phyloP scores from a whole-genome alignment of 768 basidiomycete genomes.

The Suillus americanus region DNA sequence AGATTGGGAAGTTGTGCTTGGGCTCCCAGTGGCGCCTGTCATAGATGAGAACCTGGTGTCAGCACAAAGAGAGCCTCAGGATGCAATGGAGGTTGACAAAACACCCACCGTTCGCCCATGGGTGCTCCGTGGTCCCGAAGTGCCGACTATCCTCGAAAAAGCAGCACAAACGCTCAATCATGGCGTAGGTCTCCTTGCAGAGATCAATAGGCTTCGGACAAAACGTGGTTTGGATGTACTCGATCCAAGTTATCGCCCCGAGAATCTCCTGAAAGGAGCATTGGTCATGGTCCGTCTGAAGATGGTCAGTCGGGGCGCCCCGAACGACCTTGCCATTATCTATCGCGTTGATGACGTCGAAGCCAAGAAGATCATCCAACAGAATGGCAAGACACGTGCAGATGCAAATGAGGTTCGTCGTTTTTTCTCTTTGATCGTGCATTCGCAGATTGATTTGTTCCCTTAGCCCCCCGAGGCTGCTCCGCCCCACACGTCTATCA shows the following conservation, averaged over 20 bases:
- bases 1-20: constrained; percentile 76
- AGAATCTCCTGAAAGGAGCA: constrained; percentile 55
- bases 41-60: constrained; percentile 41
- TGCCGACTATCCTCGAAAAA: constrained; percentile 44
- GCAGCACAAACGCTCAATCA: constrained; percentile 40
- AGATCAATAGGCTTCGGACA: constrained; percentile 58
- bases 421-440: not conserved
- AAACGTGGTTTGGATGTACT: constrained; percentile 52
- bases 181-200: constrained; percentile 44
- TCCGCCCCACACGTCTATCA: constrained; percentile 45
- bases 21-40: constrained; percentile 33
- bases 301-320: constrained; percentile 67
- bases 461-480: constrained; percentile 45
- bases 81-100: constrained; percentile 14
- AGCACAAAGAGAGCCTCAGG: constrained; percentile 53
- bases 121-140: constrained; percentile 65
- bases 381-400: constrained; percentile 25
- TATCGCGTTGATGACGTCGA: constrained; percentile 62
- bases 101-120: constrained; percentile 43
- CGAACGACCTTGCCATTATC: constrained; percentile 72
- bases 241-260: constrained; percentile 31
- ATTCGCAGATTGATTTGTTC: constrained; percentile 5
- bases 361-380: constrained; percentile 45
- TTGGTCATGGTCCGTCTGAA: constrained; percentile 65
- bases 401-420: constrained; percentile 31